Conservation (phyloP, 1,284 basidiomycete species). For the Fistulina hepatica region DNA sequence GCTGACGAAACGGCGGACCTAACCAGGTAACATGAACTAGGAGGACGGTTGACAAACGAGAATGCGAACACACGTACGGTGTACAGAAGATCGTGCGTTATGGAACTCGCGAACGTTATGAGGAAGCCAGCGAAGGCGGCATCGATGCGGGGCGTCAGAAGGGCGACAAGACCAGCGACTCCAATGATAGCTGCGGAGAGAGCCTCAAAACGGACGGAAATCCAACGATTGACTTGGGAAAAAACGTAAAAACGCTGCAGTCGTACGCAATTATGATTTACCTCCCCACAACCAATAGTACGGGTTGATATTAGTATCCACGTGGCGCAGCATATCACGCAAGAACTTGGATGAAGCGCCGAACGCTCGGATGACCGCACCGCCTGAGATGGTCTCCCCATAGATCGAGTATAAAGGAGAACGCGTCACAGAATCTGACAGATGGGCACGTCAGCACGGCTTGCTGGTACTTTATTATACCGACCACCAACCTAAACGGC, state of each 20-base stretch:
- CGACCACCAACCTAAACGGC: too few relatives aligned
- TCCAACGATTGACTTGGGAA: conserved; percentile 78
- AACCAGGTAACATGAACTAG: neutral
- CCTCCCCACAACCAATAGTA: conserved; percentile 87
- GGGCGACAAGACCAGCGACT: conserved; percentile 55
- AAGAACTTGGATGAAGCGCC: conserved; percentile 82
- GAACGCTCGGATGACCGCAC: conserved; percentile 79
- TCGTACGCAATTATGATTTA: too few relatives aligned
- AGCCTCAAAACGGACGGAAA: conserved; percentile 75
- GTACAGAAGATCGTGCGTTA: conserved; percentile 57
- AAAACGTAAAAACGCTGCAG: too few relatives aligned
- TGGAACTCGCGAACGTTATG: conserved; percentile 69
- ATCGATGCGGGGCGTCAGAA: conserved; percentile 59
- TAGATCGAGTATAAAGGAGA: conserved; percentile 90
- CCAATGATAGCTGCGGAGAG: conserved; percentile 67
- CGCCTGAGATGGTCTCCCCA: conserved; percentile 84
- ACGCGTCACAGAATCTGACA: conserved; percentile 43
- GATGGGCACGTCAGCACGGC: too few relatives aligned
- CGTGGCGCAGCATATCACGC: conserved; percentile 74
- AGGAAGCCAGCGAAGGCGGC: conserved; percentile 80
- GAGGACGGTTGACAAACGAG: too few relatives aligned
- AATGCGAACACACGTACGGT: conserved; percentile 28
- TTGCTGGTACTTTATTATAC: too few relatives aligned
- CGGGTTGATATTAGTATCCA: conserved; percentile 73
- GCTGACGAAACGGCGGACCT: conserved; percentile 44